Conservation (phyloP, 2,329 filamentous ascomycete genomes). For the Camptophora hylomeconis region DNA sequence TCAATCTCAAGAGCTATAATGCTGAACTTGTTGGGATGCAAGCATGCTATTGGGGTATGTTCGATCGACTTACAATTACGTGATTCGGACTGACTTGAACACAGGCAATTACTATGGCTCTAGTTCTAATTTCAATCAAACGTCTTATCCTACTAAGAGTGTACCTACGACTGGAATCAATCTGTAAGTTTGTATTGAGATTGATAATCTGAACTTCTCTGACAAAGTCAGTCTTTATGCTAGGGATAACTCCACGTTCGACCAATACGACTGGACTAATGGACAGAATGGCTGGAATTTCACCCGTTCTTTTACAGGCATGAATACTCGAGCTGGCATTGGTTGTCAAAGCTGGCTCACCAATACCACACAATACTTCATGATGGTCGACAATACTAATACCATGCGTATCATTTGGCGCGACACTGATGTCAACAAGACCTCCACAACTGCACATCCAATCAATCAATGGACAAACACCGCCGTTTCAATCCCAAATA, state of each 20-base stretch:
- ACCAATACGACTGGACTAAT: conserved; percentile 5
- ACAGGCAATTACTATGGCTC: conserved; percentile 5
- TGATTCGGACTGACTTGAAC: too few species aligned
- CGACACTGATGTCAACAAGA: conserved; percentile 3
- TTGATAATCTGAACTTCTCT: not conserved
- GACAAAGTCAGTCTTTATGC: conserved; percentile 4
- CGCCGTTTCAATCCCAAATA: not conserved
- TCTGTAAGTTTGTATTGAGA: conserved; percentile 1
- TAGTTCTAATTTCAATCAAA: conserved; percentile 1
- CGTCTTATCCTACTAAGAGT: not conserved
- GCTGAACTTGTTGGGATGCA: conserved; percentile 24
- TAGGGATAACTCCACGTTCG: conserved; percentile 3
- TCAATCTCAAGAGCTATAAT: conserved; percentile 20
- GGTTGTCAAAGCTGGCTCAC: conserved; percentile 5
- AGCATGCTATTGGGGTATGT: conserved; percentile 26
- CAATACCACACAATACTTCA: conserved; percentile 4
- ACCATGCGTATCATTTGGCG: conserved; percentile 3
- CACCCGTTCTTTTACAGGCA: conserved; percentile 1
- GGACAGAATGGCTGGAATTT: conserved; percentile 1
- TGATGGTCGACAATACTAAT: conserved; percentile 4
- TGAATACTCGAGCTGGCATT: conserved; percentile 3
- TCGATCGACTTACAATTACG: too few species aligned
- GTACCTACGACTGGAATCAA: conserved; percentile 3
- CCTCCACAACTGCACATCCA: conserved; percentile 1
- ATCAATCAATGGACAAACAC: conserved; percentile 3